These are phyloP conservation scores for Limnanthes douglasii DNA, from an alignment of 345 rosid species.

Conservation along the genomic window DNA sequence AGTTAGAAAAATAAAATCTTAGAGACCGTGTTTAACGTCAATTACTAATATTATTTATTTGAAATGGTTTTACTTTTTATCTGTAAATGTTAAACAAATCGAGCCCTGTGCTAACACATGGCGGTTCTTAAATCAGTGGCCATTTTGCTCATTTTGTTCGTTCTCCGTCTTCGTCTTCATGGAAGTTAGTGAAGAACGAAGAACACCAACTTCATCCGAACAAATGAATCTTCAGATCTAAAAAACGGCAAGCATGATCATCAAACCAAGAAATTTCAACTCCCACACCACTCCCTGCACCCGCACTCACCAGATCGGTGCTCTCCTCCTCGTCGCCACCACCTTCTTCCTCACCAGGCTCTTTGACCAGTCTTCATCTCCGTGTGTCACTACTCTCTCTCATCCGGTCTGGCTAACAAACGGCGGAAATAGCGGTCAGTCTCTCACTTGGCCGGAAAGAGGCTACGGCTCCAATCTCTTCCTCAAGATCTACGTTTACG, in stretches of 20 bases:
- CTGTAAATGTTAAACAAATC: no score
- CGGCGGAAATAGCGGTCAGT: conserved; percentile 10
- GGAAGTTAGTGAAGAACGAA: no score
- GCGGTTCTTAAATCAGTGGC: no score
- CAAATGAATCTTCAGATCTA: no score
- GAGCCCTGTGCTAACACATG: no score
- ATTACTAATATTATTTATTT: no score
- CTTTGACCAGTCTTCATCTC: conserved; percentile 41
- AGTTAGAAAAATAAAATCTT: no score
- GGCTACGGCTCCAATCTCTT: conserved; percentile 53
- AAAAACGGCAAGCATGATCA: conserved; percentile 24
- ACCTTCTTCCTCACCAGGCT: conserved; percentile 81
- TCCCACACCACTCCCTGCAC: conserved; percentile 51
- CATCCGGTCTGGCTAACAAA: conserved; percentile 7
- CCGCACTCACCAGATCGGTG: conserved; percentile 87
- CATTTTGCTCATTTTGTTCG: no score
- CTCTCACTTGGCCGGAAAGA: conserved; percentile 38
- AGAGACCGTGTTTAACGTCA: no score
- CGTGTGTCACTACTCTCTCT: conserved; percentile 15
- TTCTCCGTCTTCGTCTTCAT: no score
- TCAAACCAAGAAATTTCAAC: conserved; percentile 28
- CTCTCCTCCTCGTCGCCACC: conserved; percentile 44
- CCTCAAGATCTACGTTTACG: conserved; percentile 79
- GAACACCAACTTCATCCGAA: no score
- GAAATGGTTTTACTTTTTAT: no score